Evolutionary conservation across 306 rosid species (phyloP), one percentile per base, ranked within the genome.

Genomic region (Notholithocarpus densiflorus): DNA sequence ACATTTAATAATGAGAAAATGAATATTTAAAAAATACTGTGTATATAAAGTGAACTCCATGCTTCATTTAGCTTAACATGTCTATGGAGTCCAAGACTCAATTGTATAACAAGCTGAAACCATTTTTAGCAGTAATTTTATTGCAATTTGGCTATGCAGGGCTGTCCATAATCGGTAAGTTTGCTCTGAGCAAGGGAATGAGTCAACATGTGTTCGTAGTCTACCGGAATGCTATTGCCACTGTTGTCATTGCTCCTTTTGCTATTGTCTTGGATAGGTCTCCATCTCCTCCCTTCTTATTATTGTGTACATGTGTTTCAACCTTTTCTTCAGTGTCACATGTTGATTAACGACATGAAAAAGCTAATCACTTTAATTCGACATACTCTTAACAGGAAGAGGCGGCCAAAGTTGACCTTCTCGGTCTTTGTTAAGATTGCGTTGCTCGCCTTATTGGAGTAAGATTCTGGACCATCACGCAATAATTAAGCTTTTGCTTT

Each of bases 251-350:
- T 54, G 71, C 87, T 75, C 89, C 91, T 72, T 87, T 87, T 9
- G 94, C 90, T 60, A 2, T 87, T n/a, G 29, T 84, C 37, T 77
- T 83, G 4, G 89, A 90, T 4, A 88, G 90, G 94, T 86, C 56
- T 73, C 43, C 9, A n/a, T 56, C 21, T 48, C 7, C 18, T 54
- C 14, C 31, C 6, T 27, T 24, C 8, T 23, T 20, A 17, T 0
- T 48, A 8, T 56, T 14, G 68, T 11, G 2, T 10, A 54, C 21
- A 19, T 15, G 73, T 24, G 34, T 31, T 31, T 31, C 34, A 31
- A 31, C 34, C 6, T 31, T 31, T 31, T 31, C 34, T 31, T 31
- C 34, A 4, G 34, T 31, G 34, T 5, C 34, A 31, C 34, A 31
- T 31, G 34, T 31, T 31, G 34, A 31, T 27, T 27, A 27, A 31